These are phyloP conservation scores for Paraphoma sp. DNA, from an alignment of 2,329 filamentous ascomycete genomes.

Conservation along the genomic window DNA sequence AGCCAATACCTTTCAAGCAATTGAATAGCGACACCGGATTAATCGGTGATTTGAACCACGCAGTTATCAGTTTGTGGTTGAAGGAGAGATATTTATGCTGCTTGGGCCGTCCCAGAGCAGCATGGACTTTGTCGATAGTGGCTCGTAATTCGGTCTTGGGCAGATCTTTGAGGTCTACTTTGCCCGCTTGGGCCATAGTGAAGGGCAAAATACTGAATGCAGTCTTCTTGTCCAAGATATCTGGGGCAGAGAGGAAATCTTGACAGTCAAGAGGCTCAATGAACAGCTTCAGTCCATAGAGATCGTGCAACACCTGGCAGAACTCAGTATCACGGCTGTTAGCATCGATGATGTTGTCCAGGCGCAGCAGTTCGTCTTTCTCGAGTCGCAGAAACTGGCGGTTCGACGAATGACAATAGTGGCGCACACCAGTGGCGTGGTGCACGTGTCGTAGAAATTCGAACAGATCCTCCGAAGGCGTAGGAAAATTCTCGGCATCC, in stretches of 20 bases:
- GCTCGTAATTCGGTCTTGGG: conserved; percentile 89
- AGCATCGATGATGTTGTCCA: conserved; percentile 79
- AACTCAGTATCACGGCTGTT: conserved; percentile 73
- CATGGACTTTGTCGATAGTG: conserved; percentile 92
- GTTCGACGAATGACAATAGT: conserved; percentile 83
- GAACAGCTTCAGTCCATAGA: conserved; percentile 48
- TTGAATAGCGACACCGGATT: conserved; percentile 81
- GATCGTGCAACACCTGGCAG: conserved; percentile 64
- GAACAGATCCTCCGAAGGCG: conserved; percentile 74
- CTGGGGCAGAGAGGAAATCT: conserved; percentile 76
- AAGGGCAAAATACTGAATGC: conserved; percentile 84
- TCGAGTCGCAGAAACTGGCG: conserved; percentile 90
- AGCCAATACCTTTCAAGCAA: conserved; percentile 77
- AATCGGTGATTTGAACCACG: conserved; percentile 82
- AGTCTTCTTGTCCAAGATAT: conserved; percentile 80
- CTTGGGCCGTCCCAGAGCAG: conserved; percentile 79
- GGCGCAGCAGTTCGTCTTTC: conserved; percentile 80
- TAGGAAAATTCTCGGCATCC: conserved; percentile 68
- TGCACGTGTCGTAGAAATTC: conserved; percentile 84
- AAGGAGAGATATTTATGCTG: conserved; percentile 81
- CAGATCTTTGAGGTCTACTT: conserved; percentile 88
- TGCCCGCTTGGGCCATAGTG: conserved; percentile 78
- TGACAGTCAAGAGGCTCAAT: conserved; percentile 43
- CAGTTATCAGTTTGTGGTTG: conserved; percentile 82
- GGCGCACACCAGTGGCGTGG: conserved; percentile 80